These are phyloP conservation scores for Tetrapisispora iriomotensis DNA, from an alignment of 805 yeast genomes.

Conservation along the genomic window DNA sequence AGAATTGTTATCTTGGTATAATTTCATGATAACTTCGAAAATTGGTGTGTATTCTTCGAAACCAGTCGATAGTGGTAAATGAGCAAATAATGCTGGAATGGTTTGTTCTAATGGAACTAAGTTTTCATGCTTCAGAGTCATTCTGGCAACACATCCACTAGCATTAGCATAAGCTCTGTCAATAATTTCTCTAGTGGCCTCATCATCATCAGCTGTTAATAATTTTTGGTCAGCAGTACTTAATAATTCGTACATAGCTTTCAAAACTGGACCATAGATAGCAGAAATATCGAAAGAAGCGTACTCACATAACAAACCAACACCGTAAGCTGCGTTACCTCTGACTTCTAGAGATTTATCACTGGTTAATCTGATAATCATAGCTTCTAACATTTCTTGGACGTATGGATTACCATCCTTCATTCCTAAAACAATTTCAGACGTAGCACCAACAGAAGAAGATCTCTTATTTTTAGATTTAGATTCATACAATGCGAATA, in stretches of 20 bases:
- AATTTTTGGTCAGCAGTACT: conserved; percentile 72
- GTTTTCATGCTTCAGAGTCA: conserved; percentile 62
- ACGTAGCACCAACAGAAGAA: conserved; percentile 77
- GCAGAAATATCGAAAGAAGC: conserved; percentile 47
- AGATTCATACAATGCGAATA: conserved; percentile 47
- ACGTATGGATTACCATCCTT: conserved; percentile 54
- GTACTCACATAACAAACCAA: conserved; percentile 58
- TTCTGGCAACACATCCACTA: conserved; percentile 92
- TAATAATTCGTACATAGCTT: conserved; percentile 58
- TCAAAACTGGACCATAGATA: conserved; percentile 58
- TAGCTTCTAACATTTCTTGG: conserved; percentile 59
- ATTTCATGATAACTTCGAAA: conserved; percentile 61
- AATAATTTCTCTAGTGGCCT: conserved; percentile 67
- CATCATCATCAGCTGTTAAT: conserved; percentile 43
- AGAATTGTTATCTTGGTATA: conserved; percentile 56
- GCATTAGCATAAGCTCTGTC: conserved; percentile 88
- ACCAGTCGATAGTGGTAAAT: conserved; percentile 79
- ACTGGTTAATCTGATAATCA: conserved; percentile 57
- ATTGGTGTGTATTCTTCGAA: conserved; percentile 91
- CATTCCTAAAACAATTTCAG: conserved; percentile 77
- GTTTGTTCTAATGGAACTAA: conserved; percentile 72
- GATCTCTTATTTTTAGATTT: conserved; percentile 69
- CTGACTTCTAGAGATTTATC: conserved; percentile 80
- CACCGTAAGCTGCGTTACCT: conserved; percentile 93
- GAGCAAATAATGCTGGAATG: conserved; percentile 61